Evolutionary conservation across 495 filamentous ascomycete species (phyloP), one percentile per base, ranked within the genome.

Genomic region (Trypethelium eluteriae): DNA sequence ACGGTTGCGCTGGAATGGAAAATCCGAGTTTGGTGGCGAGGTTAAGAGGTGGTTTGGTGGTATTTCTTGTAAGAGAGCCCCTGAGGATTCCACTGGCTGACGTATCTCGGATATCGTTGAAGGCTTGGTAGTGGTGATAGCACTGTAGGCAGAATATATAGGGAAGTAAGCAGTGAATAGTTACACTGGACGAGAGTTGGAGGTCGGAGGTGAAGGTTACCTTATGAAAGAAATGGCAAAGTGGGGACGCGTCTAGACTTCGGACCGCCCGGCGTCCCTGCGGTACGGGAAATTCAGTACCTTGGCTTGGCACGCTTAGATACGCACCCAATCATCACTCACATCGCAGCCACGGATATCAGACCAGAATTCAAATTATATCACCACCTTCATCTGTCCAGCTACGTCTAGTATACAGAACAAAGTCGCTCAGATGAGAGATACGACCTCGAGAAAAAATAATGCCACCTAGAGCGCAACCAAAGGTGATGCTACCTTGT

Each of bases 1-100:
- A 78, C 72, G 74, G 69, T 77, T 73, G 70, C 73, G 49, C 18
- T 53, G 11, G 49, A 16, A 46, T 46, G 41, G 41, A 46, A 46
- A 16, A 46, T 9, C 16, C 7, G 41, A 7, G 1, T 46, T 46
- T 46, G 41, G 41, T 46, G 16, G 41, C 41, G 41, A 46, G 0
- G 49, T 18, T 25, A 5, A 53, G 49, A 53, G 49, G 49, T 53
- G 18, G 49, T 53, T 2, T 14, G 49, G 12, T 14, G 49, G 49
- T 18, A 14, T 11, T 53, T 53, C 5, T 12, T 53, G 49, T 14
- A 18, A 53, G 49, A 18, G 49, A 18, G 49, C 5, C 7, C 9
- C 16, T 53, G n/a, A 53, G 49, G 49, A 7, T 9, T 9, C 41
- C 9, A 9, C 14, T 16, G 41, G 41, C 41, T 46, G 41, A 9